Evolutionary conservation across 2,329 filamentous ascomycete species (phyloP), one percentile per base, ranked within the genome.

Genomic region (Ambrosiella beaveri): DNA sequence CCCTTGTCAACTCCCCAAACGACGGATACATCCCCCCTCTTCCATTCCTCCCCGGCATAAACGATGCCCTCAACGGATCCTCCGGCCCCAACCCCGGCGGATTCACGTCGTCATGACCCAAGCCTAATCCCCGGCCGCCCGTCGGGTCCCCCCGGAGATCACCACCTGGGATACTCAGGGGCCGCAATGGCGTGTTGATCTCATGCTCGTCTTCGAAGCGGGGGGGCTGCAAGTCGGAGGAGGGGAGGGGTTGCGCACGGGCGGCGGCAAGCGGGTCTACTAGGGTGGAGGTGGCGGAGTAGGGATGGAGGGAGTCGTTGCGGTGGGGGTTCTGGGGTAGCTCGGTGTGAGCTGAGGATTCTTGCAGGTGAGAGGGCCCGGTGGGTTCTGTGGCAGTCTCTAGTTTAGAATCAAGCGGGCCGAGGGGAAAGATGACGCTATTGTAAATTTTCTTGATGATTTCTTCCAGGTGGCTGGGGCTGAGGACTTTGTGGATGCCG

Each of bases 131-230:
- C 40, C 47, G 53, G n/a, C 44, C 38, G 9, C 45, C 36, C 8
- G 49, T 51, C 17, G 36, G 12, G 19, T 39, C 35, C 35, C 45
- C 45, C 15, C 36, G 15, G 19, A 62, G 59, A 9, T 19, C 69
- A 68, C 9, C 66, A 65, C 47, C 68, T 68, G 50, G 59, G 5
- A 40, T 67, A 62, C 76, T 74, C 4, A 39, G 40, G 11, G 38
- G 45, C 8, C 82, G 78, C 2, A 78, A 76, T 0, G 82, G 86
- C 1, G 82, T 75, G 61, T 86, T 82, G 61, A 96, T 77, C 62
- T 96, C 88, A 65, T 88, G 84, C 66, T 96, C 89, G 67, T 98
- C 91, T 63, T 97, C 93, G 63, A 97, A 97, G 17, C 81, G 88
- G 0, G 93, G 93, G 0, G 91, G 90, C 0, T 85, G 81, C 63